Evolutionary conservation across 192 early-diverging fungal species (phyloP), one percentile per base, ranked within the genome.

Genomic region (Entomortierella chlamydospora): DNA sequence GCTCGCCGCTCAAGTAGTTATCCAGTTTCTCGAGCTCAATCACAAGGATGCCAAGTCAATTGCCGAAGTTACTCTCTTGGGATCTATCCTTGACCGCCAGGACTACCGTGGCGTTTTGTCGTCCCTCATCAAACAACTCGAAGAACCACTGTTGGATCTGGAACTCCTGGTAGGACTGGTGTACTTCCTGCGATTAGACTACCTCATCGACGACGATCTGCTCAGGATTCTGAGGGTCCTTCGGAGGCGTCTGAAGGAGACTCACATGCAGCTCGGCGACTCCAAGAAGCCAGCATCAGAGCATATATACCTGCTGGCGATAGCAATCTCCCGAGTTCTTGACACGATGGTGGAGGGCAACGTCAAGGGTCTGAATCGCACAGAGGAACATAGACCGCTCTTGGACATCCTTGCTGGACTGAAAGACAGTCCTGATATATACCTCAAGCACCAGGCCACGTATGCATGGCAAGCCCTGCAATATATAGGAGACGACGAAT

Each of bases 341-440:
- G 41, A 45, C 23, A 25, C 43, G 1, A 43, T 61, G 58, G 58
- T 25, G 5, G 20, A 3, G 4, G 2, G 25, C 23, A 26, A 61
- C 17, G 58, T 61, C 58, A 61, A 61, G 33, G 58, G 43, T 25
- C 20, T 61, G 58, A 26, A 61, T 4, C 34, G 58, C 0, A 39
- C 23, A 2, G 15, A 43, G 12, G 41, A 61, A 17, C 58, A 43
- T 26, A n/a, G 23, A 13, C 58, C 58, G 0, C 9, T 61, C 2
- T 4, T 34, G n/a, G 23, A 29, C 22, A 2, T 61, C 13, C 25
- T 61, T 6, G 6, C 4, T 10, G n/a, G 4, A 10, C 39, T 43
- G 39, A 17, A 26, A 13, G 58, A 11, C 22, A 45, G 23, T 26
- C 2, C 33, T 1, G 39, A 61, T 43, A 37, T 39, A 7, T 25